Conservation (phyloP, 2,329 filamentous ascomycete species). For the Sarocladium strictum region DNA sequence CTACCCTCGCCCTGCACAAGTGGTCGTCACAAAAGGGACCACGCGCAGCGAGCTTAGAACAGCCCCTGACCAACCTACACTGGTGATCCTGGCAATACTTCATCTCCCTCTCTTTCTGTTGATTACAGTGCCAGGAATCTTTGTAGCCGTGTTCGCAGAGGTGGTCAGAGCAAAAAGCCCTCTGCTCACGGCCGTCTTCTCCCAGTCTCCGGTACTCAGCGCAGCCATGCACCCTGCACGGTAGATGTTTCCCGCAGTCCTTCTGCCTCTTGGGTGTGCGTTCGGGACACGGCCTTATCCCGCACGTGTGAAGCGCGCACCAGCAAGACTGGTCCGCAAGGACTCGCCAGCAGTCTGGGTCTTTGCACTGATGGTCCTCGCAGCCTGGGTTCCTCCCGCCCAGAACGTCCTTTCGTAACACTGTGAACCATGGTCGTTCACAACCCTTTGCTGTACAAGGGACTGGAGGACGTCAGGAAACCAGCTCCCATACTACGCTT, state of each 20-base stretch:
- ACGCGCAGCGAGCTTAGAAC: background rate
- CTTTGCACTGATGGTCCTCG: background rate
- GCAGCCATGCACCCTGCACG: background rate
- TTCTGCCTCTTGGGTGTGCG: background rate
- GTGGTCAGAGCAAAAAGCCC: background rate
- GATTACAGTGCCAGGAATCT: background rate
- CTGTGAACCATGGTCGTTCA: background rate
- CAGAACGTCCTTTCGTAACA: background rate
- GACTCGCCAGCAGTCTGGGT: background rate
- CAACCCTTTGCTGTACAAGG: background rate
- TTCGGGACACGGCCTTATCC: background rate
- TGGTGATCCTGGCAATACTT: conserved; percentile 20
- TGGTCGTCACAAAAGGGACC: background rate
- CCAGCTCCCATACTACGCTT: too few species aligned
- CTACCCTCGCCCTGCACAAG: conserved; percentile 14
- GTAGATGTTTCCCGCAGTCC: background rate
- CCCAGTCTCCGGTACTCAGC: background rate
- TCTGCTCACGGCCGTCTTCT: background rate
- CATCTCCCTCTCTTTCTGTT: conserved; percentile 3
- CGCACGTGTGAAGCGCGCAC: background rate
- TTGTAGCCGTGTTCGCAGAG: background rate
- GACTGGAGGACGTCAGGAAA: background rate
- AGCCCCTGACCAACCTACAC: conserved; percentile 15
- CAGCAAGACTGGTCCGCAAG: background rate
- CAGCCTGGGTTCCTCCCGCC: background rate